Conservation (phyloP, 2,329 filamentous ascomycete genomes). For the Chrysoporthe cubensis region DNA sequence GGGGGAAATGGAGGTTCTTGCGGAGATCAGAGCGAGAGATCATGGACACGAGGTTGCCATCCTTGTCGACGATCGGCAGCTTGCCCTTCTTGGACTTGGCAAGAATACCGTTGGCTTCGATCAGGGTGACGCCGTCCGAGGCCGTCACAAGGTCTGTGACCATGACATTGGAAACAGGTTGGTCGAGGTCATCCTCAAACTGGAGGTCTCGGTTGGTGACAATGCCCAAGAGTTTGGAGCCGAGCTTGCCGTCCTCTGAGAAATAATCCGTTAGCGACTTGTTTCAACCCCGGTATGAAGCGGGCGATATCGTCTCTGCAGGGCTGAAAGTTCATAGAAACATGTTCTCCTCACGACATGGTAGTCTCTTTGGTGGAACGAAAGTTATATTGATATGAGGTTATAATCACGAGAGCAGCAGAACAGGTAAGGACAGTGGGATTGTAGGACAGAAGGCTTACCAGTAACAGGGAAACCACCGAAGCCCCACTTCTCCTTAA, state of each 20-base stretch:
- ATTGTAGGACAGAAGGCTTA: constrained; percentile 56
- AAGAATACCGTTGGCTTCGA: constrained; percentile 90
- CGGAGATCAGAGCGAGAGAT: constrained; percentile 94
- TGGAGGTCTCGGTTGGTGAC: constrained; percentile 98
- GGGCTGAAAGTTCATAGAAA: constrained; percentile 25
- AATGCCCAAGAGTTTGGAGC: constrained; percentile 95
- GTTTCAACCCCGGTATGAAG: constrained; percentile 13
- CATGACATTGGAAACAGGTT: constrained; percentile 88
- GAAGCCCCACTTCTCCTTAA: constrained; percentile 99
- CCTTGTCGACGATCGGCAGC: constrained; percentile 85
- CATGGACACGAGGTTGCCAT: constrained; percentile 86
- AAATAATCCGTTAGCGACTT: constrained; percentile 42
- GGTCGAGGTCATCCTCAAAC: constrained; percentile 78
- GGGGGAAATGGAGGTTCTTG: constrained; percentile 97
- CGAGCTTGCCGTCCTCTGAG: constrained; percentile 85
- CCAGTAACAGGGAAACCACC: constrained; percentile 98
- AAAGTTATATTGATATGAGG: constrained; percentile 92
- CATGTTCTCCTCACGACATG: constrained; percentile 79
- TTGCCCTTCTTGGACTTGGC: constrained; percentile 98
- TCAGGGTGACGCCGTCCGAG: constrained; percentile 76
- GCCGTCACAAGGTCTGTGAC: constrained; percentile 93
- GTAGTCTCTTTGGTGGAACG: constrained; percentile 98
- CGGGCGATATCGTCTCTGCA: constrained; percentile 5
- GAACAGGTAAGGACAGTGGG: constrained; percentile 19
- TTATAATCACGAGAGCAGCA: constrained; percentile 71